phyloP scores from a whole-genome alignment of 768 basidiomycete genomes.

The Rhizopogon vulgaris region DNA sequence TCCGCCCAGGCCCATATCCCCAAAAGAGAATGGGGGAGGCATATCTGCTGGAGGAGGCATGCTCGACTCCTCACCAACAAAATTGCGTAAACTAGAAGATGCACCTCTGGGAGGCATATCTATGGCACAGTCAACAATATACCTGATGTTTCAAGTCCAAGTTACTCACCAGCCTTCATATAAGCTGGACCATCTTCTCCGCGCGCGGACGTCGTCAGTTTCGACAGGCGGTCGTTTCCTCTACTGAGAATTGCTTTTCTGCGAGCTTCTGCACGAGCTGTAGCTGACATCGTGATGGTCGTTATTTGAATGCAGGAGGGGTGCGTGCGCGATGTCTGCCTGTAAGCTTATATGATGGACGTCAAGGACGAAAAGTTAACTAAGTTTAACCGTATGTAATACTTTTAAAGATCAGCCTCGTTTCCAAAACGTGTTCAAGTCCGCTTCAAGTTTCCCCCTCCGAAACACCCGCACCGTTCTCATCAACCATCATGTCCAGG shows the following conservation, averaged over 20 bases:
- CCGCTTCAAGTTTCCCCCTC: neutral
- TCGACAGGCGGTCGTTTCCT: slow-evolving; percentile 69
- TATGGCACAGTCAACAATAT: neutral
- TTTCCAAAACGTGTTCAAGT: too few relatives aligned
- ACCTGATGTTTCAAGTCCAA: neutral
- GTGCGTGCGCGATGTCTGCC: neutral
- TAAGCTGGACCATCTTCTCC: slow-evolving; percentile 60
- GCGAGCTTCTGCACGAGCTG: slow-evolving; percentile 73
- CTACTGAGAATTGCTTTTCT: slow-evolving; percentile 70
- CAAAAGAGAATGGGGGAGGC: slow-evolving; percentile 19
- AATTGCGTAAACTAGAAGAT: slow-evolving; percentile 19
- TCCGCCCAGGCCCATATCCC: slow-evolving; percentile 11
- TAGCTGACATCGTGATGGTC: slow-evolving; percentile 34
- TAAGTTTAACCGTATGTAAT: neutral
- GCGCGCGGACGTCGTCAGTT: slow-evolving; percentile 69
- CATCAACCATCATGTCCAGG: slow-evolving; percentile 29
- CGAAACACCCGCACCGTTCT: neutral
- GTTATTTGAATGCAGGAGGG: slow-evolving; percentile 2
- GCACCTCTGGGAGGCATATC: slow-evolving; percentile 10
- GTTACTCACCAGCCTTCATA: slow-evolving; percentile 38
- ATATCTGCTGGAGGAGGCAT: slow-evolving; percentile 24
- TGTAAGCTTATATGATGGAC: neutral
- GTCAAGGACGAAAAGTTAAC: neutral
- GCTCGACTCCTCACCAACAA: slow-evolving; percentile 31
- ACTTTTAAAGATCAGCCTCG: neutral